Evolutionary conservation across 257 asterid genomes (phyloP).

Genomic region (Cordia subcordata): DNA sequence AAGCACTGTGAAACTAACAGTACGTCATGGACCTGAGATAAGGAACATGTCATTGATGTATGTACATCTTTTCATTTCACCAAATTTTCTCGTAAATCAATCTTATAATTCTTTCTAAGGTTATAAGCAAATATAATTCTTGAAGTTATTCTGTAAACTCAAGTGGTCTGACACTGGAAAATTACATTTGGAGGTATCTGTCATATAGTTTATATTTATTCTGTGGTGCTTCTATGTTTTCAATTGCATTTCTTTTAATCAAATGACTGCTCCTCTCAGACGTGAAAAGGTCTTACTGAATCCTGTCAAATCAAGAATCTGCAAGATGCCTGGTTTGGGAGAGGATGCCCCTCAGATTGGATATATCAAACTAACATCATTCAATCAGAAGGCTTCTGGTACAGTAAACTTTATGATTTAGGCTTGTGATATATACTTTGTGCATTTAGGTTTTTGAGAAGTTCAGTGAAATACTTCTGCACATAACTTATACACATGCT

Average conservation of each 20-base stretch:
- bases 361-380: constrained; percentile 84
- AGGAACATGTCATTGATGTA: constrained; percentile 64
- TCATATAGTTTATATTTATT: neutral
- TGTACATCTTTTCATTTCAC: constrained; percentile 24
- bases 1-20: constrained; percentile 65
- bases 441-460: neutral
- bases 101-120: neutral
- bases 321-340: constrained; percentile 58
- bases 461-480: neutral
- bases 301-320: constrained; percentile 90
- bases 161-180: too few species aligned
- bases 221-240: constrained; percentile 1
- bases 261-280: constrained; percentile 45
- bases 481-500: too few species aligned
- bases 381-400: constrained; percentile 98
- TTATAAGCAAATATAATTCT: neutral
- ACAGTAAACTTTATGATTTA: constrained; percentile 2
- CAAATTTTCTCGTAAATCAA: neutral
- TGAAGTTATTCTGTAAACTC: neutral
- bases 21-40: constrained; percentile 63
- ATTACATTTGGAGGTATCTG: neutral
- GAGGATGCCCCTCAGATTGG: constrained; percentile 68
- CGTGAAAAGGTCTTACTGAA: constrained; percentile 75
- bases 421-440: neutral
- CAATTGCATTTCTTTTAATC: constrained; percentile 6